phyloP scores from a whole-genome alignment of 441 rosid genomes.

The Erysimum cheiri region DNA sequence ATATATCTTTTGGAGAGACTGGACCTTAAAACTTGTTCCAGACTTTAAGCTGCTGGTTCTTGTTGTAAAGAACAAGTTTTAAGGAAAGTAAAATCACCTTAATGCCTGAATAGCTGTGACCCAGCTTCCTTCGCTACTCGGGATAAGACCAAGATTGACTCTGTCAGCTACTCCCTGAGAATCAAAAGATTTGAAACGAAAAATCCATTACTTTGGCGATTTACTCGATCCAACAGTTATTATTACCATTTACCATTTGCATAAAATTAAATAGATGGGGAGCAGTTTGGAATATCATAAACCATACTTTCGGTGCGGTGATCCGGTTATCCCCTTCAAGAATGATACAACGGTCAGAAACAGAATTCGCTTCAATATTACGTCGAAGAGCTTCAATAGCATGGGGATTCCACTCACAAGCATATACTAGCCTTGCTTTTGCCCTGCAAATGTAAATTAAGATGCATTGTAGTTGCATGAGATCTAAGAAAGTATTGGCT shows the following conservation, averaged over 20 bases:
- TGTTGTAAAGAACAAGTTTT: conserved; percentile 12
- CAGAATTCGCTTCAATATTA: conserved; percentile 76
- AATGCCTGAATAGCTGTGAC: conserved; percentile 79
- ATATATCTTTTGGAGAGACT: conserved; percentile 1
- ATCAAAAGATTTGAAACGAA: conserved; percentile 26
- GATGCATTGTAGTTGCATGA: conserved; percentile 13
- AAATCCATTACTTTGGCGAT: neutral
- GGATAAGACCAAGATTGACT: conserved; percentile 93
- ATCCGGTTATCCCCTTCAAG: conserved; percentile 88
- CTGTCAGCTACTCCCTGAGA: conserved; percentile 87
- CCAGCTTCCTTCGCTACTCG: conserved; percentile 93
- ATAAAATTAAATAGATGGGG: conserved; percentile 15
- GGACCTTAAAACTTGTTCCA: neutral
- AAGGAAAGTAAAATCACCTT: conserved; percentile 55
- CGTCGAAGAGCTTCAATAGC: conserved; percentile 81
- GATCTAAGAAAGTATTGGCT: conserved; percentile 8
- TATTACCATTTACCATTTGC: neutral
- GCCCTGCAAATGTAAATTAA: conserved; percentile 61
- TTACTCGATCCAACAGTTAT: neutral
- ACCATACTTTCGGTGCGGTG: conserved; percentile 73
- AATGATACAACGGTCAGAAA: conserved; percentile 72
- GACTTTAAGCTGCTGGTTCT: neutral
- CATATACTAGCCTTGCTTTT: conserved; percentile 81
- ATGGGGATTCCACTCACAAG: conserved; percentile 97
- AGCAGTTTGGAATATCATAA: conserved; percentile 26